Evolutionary conservation across 2,329 filamentous ascomycete genomes (phyloP), one percentile per base, ranked within the genome.

Genomic region (Myriosclerotinia curreyana): DNA sequence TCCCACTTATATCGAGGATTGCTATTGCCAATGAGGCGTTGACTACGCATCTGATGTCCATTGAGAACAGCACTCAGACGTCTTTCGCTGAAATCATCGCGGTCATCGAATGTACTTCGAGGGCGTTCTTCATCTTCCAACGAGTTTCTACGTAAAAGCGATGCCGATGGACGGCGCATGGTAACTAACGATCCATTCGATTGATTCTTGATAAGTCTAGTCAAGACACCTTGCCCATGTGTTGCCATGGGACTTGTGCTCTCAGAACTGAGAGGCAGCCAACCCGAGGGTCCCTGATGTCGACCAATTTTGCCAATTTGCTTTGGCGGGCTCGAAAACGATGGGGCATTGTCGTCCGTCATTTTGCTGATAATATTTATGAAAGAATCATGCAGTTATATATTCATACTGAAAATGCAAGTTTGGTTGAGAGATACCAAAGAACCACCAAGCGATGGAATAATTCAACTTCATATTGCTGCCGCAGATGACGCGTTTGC

Each of bases 1-100:
- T 92, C 88, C 89, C 92, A 97, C 67, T 84, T 84, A 77, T 96
- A 96, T 55, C 66, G 42, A 60, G 91, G 90, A 75, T 95, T 97
- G 69, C 85, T 91, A 71, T 91, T 91, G 50, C 94, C 94, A 75
- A 97, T 96, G 71, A 98, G 81, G 62, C 91, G 84, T 83, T 92
- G 90, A 73, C 89, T 92, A 67, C 91, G 83, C 82, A 92, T 89
- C 75, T 90, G 86, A 3, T 88, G 86, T n/a, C 83, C 84, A 71
- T 83, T 81, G 61, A 89, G 82, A 65, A 88, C 78, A 66, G 81
- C 79, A 65, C 78, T 84, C 59, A 87, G 75, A 28, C 85, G 83
- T 40, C 82, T 82, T 75, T 87, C 85, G 61, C 87, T 83, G 46
- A 69, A 69, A 17, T 74, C 71, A 20, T 72, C 70, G 11, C 50